phyloP scores from a whole-genome alignment of 2,329 filamentous ascomycete genomes.

The Beauveria asiatica region DNA sequence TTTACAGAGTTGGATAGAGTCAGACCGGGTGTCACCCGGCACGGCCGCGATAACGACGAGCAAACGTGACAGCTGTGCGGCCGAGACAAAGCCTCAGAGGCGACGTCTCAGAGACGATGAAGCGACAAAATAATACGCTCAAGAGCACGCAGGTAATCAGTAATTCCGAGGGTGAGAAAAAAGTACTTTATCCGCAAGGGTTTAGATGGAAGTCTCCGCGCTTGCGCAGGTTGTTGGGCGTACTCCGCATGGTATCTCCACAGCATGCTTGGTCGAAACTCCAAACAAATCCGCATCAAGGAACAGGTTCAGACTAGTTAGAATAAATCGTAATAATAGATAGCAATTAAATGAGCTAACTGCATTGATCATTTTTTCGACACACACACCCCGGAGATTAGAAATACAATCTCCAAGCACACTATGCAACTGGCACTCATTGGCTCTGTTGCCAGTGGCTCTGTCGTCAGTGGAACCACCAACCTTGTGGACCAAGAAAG shows the following conservation, averaged over 20 bases:
- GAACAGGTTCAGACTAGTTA: background rate
- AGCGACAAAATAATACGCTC: background rate
- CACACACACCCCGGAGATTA: constrained; percentile 4
- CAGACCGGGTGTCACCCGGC: no score
- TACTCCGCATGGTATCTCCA: background rate
- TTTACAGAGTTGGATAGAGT: background rate
- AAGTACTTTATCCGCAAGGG: background rate
- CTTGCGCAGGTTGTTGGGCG: no score
- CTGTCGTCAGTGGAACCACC: background rate
- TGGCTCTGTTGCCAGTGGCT: background rate
- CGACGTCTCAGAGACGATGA: no score
- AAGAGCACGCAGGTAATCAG: background rate
- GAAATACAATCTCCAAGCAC: constrained; percentile 8
- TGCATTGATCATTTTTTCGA: background rate
- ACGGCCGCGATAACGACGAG: background rate
- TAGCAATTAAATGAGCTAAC: background rate
- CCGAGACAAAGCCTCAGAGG: background rate
- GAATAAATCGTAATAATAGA: background rate
- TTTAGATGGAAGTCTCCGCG: background rate
- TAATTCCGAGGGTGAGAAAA: background rate
- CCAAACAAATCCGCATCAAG: background rate
- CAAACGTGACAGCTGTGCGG: background rate
- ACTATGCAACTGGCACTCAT: background rate
- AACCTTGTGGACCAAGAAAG: constrained; percentile 1
- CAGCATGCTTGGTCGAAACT: background rate